These are phyloP conservation scores for Brettanomyces sp. DNA, from an alignment of 805 yeast genomes.

Conservation along the genomic window DNA sequence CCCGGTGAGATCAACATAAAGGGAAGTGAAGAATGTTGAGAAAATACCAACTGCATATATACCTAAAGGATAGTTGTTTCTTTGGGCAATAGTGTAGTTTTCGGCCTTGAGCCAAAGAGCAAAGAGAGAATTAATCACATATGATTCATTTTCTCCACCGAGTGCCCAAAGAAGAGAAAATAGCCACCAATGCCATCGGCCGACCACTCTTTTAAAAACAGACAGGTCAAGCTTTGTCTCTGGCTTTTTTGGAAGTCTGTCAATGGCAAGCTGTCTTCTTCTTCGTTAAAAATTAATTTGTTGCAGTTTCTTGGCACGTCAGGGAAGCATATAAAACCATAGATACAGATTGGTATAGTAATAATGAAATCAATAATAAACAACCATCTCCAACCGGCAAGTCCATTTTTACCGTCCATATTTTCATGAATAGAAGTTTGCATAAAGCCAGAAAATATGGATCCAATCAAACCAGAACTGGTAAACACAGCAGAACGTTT, in stretches of 20 bases:
- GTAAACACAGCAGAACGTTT: slow-evolving; percentile 54
- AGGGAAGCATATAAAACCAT: slow-evolving; percentile 48
- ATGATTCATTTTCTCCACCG: slow-evolving; percentile 1
- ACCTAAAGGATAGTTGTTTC: slow-evolving; percentile 45
- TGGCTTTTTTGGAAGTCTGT: slow-evolving; percentile 29
- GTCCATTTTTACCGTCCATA: slow-evolving; percentile 40
- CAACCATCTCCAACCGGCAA: slow-evolving; percentile 61
- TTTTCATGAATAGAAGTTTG: slow-evolving; percentile 42
- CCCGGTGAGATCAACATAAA: slow-evolving; percentile 28
- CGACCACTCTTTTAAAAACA: slow-evolving; percentile 36
- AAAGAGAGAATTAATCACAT: slow-evolving; percentile 27
- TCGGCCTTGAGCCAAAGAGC: slow-evolving; percentile 36
- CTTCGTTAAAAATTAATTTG: slow-evolving; percentile 1
- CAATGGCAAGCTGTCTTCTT: slow-evolving; percentile 6
- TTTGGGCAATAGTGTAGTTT: slow-evolving; percentile 31
- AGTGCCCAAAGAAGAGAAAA: slow-evolving; percentile 36
- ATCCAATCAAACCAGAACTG: slow-evolving; percentile 52
- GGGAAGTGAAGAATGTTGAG: slow-evolving; percentile 31
- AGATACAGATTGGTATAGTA: slow-evolving; percentile 45
- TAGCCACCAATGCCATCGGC: slow-evolving; percentile 47
- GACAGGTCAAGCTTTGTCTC: slow-evolving; percentile 11
- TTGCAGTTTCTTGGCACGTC: slow-evolving; percentile 27
- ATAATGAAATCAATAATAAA: too few species aligned
- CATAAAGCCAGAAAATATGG: slow-evolving; percentile 49
- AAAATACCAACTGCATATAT: slow-evolving; percentile 39